A percentile compares a stretch with the other conserved stretches of the same genome.
These are phyloP conservation scores for Candida oleophila DNA, from an alignment of 805 yeast species.

Conservation along the genomic window DNA sequence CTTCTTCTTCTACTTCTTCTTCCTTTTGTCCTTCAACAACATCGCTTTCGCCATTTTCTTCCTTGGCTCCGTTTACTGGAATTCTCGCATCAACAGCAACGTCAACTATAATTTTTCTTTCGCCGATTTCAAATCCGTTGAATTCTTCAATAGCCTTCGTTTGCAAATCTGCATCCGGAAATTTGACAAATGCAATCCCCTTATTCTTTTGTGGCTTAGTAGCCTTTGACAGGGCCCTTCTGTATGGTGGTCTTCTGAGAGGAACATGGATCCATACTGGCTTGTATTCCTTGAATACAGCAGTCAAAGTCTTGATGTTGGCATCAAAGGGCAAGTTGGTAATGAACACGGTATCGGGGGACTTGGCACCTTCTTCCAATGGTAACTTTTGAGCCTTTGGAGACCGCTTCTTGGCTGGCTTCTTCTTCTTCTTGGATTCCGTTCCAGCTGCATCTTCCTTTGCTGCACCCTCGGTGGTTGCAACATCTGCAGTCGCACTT, in stretches of 20 bases:
- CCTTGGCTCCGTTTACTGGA: conserved; percentile 11
- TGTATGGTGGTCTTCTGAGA: conserved; percentile 44
- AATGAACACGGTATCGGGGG: conserved; percentile 59
- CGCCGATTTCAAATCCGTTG: conserved; percentile 65
- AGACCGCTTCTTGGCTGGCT: conserved; percentile 7
- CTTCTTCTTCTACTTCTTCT: not conserved
- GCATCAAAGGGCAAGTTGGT: conserved; percentile 57
- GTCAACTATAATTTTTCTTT: conserved; percentile 63
- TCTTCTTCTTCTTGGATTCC: not conserved
- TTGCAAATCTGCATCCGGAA: conserved; percentile 61
- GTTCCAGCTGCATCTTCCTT: not conserved
- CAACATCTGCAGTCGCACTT: conserved; percentile 2
- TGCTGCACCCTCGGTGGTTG: conserved; percentile 1
- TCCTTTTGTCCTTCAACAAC: conserved; percentile 7
- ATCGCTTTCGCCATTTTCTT: conserved; percentile 24
- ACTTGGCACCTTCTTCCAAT: conserved; percentile 47
- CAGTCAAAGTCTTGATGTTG: conserved; percentile 44
- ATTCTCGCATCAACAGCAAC: conserved; percentile 65
- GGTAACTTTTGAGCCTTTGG: conserved; percentile 2
- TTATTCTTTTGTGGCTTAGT: conserved; percentile 46
- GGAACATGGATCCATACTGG: conserved; percentile 65
- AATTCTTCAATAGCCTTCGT: conserved; percentile 68
- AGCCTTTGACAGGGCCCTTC: conserved; percentile 42
- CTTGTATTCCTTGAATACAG: conserved; percentile 45
- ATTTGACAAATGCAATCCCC: conserved; percentile 67